Evolutionary conservation across 371 early-diverging fungal genomes (phyloP).

Genomic region (Basidiobolus meristosporus): DNA sequence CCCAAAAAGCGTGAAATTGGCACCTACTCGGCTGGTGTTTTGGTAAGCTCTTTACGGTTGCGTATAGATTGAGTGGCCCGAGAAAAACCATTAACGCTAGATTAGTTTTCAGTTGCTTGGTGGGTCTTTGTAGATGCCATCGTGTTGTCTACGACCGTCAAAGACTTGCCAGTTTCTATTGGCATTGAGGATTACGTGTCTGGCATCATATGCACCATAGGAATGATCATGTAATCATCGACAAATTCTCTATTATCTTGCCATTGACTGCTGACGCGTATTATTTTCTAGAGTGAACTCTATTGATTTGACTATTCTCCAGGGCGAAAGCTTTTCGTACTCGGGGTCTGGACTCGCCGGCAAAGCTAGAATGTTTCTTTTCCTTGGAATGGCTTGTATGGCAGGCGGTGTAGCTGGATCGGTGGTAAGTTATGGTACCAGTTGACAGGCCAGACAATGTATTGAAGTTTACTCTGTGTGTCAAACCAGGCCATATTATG

Average conservation of each 20-base stretch:
- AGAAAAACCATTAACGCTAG: not conserved
- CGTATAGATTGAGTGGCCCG: too few species aligned
- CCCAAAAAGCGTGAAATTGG: not conserved
- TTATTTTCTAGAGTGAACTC: constrained; percentile 2
- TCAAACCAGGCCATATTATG: constrained; percentile 4
- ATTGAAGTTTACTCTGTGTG: not conserved
- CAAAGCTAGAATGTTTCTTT: constrained; percentile 2
- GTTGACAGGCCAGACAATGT: not conserved
- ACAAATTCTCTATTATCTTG: not conserved
- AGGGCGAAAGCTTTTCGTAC: constrained; percentile 2
- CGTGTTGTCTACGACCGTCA: not conserved
- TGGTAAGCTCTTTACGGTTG: not conserved
- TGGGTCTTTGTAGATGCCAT: constrained; percentile 3
- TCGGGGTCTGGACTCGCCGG: constrained; percentile 2
- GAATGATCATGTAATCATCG: constrained; percentile 1
- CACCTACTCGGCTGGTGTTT: constrained; percentile 1
- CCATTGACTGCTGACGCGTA: not conserved
- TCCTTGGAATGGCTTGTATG: constrained; percentile 2
- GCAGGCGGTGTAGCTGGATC: constrained; percentile 2
- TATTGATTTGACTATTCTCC: constrained; percentile 1
- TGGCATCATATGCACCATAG: constrained; percentile 1
- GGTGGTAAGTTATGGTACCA: not conserved
- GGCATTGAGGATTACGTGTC: constrained; percentile 2
- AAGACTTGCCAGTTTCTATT: not conserved
- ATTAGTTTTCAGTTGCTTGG: constrained; percentile 3